phyloP scores from a whole-genome alignment of 2,329 filamentous ascomycete species.

The Colletotrichum karsti region DNA sequence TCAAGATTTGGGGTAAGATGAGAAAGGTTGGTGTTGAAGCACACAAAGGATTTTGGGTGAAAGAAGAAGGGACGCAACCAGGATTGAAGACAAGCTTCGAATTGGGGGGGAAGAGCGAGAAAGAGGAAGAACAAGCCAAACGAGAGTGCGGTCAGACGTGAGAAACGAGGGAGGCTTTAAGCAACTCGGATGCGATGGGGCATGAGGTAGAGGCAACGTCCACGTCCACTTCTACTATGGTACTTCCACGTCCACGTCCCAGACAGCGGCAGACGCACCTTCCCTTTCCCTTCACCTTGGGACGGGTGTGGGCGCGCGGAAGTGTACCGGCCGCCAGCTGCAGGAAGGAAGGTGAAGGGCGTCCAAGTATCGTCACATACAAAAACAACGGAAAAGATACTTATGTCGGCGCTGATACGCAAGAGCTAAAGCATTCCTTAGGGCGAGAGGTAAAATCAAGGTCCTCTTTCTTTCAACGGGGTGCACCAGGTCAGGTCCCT shows the following conservation, averaged over 20 bases:
- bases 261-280: not conserved
- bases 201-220: conserved; percentile 25
- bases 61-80: not conserved
- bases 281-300: not conserved
- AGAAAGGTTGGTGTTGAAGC: not conserved
- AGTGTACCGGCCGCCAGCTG: conserved; percentile 6
- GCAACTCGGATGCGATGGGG: conserved; percentile 10
- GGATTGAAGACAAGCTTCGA: conserved; percentile 15
- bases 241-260: too few relatives aligned
- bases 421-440: not conserved
- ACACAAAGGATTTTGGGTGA: not conserved
- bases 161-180: conserved; percentile 24
- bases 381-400: not conserved
- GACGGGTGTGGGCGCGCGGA: conserved; percentile 9
- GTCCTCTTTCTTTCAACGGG: not conserved
- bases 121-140: not conserved
- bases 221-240: too few relatives aligned
- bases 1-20: not conserved
- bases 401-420: not conserved
- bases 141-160: conserved; percentile 9
- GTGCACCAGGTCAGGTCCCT: too few relatives aligned
- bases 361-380: too few relatives aligned
- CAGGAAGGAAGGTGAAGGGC: not conserved
- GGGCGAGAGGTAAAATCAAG: not conserved
- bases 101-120: conserved; percentile 13